A percentile compares a stretch with the other conserved stretches of the same genome.
Evolutionary conservation across 257 asterid genomes (phyloP).

Genomic region (Knoxia roxburghii): DNA sequence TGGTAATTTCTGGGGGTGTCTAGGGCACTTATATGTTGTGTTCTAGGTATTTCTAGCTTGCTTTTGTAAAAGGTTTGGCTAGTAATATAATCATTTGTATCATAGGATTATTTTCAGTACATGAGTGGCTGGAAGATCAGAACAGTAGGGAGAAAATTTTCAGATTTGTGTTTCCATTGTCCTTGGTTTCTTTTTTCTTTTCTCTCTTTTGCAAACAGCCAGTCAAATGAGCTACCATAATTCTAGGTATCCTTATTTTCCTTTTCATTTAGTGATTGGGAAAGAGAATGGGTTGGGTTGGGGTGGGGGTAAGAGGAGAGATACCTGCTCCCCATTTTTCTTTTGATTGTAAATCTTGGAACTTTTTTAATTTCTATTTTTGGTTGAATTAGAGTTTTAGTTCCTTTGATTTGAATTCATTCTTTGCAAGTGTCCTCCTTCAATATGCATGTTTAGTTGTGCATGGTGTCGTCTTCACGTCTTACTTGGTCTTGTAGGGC

Average conservation of each 20-base stretch:
- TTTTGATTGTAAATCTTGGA: neutral
- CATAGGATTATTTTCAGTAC: neutral
- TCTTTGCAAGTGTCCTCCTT: neutral
- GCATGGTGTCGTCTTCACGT: neutral
- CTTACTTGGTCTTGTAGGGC: constrained; percentile 40
- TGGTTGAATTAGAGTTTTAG: neutral
- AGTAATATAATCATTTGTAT: neutral
- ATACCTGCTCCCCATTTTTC: neutral
- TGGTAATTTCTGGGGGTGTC: neutral
- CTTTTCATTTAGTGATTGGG: no score
- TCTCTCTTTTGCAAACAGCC: neutral
- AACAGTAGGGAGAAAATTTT: neutral
- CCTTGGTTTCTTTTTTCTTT: neutral
- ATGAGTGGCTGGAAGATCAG: neutral
- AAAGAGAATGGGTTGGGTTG: no score
- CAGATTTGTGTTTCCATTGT: neutral
- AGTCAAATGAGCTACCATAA: neutral
- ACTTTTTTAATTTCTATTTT: neutral
- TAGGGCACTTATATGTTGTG: no score
- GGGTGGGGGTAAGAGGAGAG: no score
- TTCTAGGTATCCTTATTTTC: neutral
- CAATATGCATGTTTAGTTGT: neutral
- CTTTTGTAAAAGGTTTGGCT: neutral
- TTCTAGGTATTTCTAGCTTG: neutral
- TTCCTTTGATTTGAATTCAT: neutral